A percentile compares a stretch with the other conserved stretches of the same genome.
Evolutionary conservation across 2,329 filamentous ascomycete species (phyloP).

Genomic region (Trichoderma endophyticum): DNA sequence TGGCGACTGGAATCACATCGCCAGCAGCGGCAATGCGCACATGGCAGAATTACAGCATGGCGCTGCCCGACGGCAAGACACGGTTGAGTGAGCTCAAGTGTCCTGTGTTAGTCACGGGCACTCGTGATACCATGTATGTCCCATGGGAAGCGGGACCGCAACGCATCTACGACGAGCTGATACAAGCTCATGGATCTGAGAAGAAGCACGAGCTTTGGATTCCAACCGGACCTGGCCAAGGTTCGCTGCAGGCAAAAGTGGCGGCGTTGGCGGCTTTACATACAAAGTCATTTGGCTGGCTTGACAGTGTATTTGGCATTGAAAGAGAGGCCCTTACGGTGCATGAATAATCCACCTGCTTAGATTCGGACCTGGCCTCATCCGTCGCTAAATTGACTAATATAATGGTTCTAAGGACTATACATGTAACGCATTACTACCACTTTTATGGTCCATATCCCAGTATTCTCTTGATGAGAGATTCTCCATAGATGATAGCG

Average conservation of each 20-base stretch:
- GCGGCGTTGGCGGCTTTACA: not conserved
- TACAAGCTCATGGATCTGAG: not conserved
- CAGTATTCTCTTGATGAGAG: not conserved
- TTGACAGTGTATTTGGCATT: not conserved
- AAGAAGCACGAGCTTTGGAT: not conserved
- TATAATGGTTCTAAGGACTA: too few relatives aligned
- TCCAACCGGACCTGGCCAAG: not conserved
- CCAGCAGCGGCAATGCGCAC: not conserved
- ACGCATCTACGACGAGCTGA: not conserved
- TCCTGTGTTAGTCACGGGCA: not conserved
- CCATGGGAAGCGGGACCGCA: not conserved
- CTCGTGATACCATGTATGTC: not conserved
- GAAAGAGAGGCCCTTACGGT: not conserved
- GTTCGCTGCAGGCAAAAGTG: not conserved
- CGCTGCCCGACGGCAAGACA: not conserved
- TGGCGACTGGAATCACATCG: not conserved
- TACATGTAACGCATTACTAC: too few relatives aligned
- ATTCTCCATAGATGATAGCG: not conserved
- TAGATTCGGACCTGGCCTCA: too few relatives aligned
- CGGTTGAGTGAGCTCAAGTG: not conserved
- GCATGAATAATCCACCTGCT: not conserved
- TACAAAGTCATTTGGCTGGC: not conserved
- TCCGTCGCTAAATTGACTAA: too few relatives aligned
- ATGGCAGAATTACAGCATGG: not conserved
- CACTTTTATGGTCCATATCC: not conserved